Evolutionary conservation across 148 eudicot species (phyloP), one percentile per base, ranked within the genome.

Genomic region (Spergularia marina): DNA sequence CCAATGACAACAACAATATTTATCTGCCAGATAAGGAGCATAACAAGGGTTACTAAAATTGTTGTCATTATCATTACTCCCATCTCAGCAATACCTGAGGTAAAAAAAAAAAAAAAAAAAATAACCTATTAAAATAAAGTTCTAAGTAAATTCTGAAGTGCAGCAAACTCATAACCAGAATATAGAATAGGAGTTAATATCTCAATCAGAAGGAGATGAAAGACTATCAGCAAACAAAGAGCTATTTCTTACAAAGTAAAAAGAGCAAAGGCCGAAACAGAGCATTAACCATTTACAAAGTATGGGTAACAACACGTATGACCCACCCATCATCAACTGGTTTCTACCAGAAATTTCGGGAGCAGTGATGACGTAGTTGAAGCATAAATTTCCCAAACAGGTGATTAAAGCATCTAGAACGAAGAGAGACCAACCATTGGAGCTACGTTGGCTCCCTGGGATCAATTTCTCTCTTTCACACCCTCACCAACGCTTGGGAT

Each of bases 21-120:
- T 82, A 88, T 90, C 85, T 92, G 99, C 99, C 99, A 95, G 82
- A 95, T 95, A 73, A 95, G 94, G 77, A 95, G 91, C 99, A 95
- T 95, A 73, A 95, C 94, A 53, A 95, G 86, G 54, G 97, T 95
- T 59, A 95, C 97, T 84, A 92, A 86, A 78, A 90, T 78, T 73
- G 99, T 95, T 65, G 92, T 89, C 92, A 89, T 88, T 92, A 91
- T 92, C 99, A 95, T 95, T 68, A 95, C 91, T 80, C 97, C 99
- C 52, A 95, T 82, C 83, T 95, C 99, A 64, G 97, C 99, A 81
- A 92, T 87, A 80, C 91, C 99, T 95, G 94, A 62, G 74, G 10
- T 0, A 44, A 65, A 82, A 85, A 53, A 52, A 76, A 72, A 86
- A 77, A 53, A 1, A 44, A 65, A 82, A 85, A 53, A 52, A 76